These are phyloP conservation scores for Excoecaria cochinchinensis DNA, from an alignment of 345 rosid species.

Conservation along the genomic window DNA sequence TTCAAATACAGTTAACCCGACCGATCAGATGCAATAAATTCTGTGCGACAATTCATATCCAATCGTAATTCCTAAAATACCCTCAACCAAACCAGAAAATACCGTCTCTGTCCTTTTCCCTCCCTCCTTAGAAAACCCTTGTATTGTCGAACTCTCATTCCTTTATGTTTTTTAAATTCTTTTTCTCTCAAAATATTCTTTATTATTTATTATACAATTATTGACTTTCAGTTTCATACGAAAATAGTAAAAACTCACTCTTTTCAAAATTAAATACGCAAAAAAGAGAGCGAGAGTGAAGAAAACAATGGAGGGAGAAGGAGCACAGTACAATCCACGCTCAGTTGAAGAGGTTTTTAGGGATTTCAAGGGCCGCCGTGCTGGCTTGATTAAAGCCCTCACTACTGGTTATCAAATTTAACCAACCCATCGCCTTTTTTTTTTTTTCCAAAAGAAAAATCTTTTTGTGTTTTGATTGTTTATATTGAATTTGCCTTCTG, in stretches of 20 bases:
- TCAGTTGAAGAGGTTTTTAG: slow-evolving; percentile 31
- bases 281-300: neutral
- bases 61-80: neutral
- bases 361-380: slow-evolving; percentile 28
- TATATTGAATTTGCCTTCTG: no score
- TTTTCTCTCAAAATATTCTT: no score
- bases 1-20: neutral
- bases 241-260: neutral
- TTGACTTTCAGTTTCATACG: neutral
- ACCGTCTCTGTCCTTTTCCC: slow-evolving; percentile 13
- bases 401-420: slow-evolving; percentile 18
- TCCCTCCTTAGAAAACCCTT: neutral
- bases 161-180: no score
- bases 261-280: neutral
- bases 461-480: neutral
- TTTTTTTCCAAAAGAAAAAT: neutral
- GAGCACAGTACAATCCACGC: slow-evolving; percentile 23
- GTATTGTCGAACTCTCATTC: neutral
- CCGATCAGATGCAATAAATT: neutral
- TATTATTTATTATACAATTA: neutral
- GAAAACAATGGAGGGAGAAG: slow-evolving; percentile 20
- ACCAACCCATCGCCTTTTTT: neutral
- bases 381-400: slow-evolving; percentile 24
- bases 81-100: neutral
- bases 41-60: slow-evolving; percentile 31